A percentile compares a stretch with the other conserved stretches of the same genome.
Evolutionary conservation across 2,329 filamentous ascomycete genomes (phyloP).

Genomic region (Fusarium anthophilum): DNA sequence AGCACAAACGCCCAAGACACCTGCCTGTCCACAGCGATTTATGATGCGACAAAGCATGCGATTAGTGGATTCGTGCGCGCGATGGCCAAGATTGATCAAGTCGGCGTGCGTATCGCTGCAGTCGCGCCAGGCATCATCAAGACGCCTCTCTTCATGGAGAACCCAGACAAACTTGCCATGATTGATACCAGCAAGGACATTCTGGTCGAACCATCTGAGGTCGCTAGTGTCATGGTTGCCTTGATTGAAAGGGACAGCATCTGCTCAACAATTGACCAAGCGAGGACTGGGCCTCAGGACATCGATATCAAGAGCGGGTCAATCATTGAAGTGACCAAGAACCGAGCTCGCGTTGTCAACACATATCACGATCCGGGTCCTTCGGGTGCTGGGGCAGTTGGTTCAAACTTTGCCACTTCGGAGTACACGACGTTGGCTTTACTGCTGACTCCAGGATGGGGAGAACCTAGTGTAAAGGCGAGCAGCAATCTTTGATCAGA

Average conservation of each 20-base stretch:
- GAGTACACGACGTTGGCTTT: background rate
- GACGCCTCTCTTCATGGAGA: background rate
- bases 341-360: background rate
- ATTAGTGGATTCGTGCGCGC: background rate
- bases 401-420: background rate
- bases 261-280: background rate
- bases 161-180: background rate
- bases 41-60: background rate
- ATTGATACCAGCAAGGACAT: background rate
- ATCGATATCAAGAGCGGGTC: background rate
- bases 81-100: background rate
- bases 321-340: background rate
- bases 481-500: background rate
- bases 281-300: background rate
- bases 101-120: background rate
- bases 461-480: background rate
- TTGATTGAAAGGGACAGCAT: background rate
- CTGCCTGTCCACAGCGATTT: background rate
- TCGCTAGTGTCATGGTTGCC: background rate
- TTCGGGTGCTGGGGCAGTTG: background rate
- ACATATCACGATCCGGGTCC: background rate
- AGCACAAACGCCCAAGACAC: background rate
- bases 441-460: background rate
- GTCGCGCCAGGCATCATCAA: background rate
- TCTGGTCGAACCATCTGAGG: background rate